Conservation (phyloP, 768 basidiomycete species). For the Termitomyces sp. region DNA sequence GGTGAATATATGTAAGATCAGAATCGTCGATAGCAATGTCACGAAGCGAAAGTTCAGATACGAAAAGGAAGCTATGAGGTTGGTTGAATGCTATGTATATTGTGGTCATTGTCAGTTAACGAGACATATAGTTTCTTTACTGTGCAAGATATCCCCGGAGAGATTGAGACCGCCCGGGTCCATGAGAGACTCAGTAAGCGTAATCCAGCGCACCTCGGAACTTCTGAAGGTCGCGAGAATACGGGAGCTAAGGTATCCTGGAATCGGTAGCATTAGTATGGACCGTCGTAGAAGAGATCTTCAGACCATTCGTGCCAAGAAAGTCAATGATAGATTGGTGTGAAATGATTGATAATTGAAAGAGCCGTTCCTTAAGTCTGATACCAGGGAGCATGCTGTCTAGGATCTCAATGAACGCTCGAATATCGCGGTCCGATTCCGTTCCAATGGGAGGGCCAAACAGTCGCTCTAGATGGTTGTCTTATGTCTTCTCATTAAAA, state of each 20-base stretch:
- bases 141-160: slow-evolving; percentile 35
- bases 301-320: slow-evolving; percentile 30
- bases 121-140: slow-evolving; percentile 21
- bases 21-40: slow-evolving; percentile 38
- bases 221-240: slow-evolving; percentile 39
- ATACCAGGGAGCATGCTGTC: not conserved
- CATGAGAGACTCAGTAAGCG: slow-evolving; percentile 38
- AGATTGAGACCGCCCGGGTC: slow-evolving; percentile 49
- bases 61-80: slow-evolving; percentile 44
- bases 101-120: slow-evolving; percentile 4
- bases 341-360: not conserved
- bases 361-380: not conserved
- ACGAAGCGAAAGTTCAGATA: slow-evolving; percentile 46
- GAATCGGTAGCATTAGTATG: not conserved
- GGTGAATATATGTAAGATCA: slow-evolving; percentile 46
- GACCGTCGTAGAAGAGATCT: not conserved
- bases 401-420: slow-evolving; percentile 24
- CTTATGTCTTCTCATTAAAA: not conserved
- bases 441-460: slow-evolving; percentile 22
- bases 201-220: slow-evolving; percentile 38
- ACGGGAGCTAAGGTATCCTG: slow-evolving; percentile 43
- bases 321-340: slow-evolving; percentile 27
- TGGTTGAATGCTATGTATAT: slow-evolving; percentile 39
- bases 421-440: slow-evolving; percentile 32
- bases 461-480: slow-evolving; percentile 27